Percentiles rank a stretch among this genome's conserved stretches.
phyloP scores from a whole-genome alignment of 495 filamentous ascomycete genomes.

The Xylona heveae region DNA sequence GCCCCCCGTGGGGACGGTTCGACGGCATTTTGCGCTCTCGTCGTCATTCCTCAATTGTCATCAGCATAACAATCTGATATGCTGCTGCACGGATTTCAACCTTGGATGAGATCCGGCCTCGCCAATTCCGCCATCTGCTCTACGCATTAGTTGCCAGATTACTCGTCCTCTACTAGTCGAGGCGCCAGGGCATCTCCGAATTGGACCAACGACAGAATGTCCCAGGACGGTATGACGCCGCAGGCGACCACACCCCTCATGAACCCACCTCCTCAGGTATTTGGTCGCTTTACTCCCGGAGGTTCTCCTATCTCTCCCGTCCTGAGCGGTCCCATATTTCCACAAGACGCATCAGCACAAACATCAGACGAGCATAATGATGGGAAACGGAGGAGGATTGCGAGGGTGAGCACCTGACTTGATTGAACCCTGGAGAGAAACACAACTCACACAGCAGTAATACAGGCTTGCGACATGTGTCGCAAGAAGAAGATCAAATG shows the following conservation, averaged over 20 bases:
- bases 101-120: too few relatives aligned
- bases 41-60: too few relatives aligned
- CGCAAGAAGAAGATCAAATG: constrained; percentile 99
- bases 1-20: too few relatives aligned
- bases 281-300: constrained; percentile 38
- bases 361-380: constrained; percentile 49
- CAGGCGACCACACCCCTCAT: constrained; percentile 33
- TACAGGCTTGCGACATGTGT: constrained; percentile 93
- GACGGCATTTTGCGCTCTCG: too few relatives aligned
- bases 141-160: too few relatives aligned
- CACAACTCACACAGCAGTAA: constrained; percentile 5
- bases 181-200: too few relatives aligned
- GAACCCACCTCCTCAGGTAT: constrained; percentile 50
- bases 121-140: too few relatives aligned
- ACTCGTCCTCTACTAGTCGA: too few relatives aligned
- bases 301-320: constrained; percentile 35
- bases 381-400: constrained; percentile 82
- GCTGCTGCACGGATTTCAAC: too few relatives aligned
- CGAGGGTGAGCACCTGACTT: constrained; percentile 27
- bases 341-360: constrained; percentile 24
- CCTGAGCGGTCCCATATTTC: constrained; percentile 37
- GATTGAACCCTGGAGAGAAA: constrained; percentile 8
- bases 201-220: constrained; percentile 25
- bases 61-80: too few relatives aligned
- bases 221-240: constrained; percentile 24